Percentiles rank a stretch among this genome's conserved stretches.
These are phyloP conservation scores for Prunella vulgaris DNA, from an alignment of 257 asterid species.

Conservation along the genomic window DNA sequence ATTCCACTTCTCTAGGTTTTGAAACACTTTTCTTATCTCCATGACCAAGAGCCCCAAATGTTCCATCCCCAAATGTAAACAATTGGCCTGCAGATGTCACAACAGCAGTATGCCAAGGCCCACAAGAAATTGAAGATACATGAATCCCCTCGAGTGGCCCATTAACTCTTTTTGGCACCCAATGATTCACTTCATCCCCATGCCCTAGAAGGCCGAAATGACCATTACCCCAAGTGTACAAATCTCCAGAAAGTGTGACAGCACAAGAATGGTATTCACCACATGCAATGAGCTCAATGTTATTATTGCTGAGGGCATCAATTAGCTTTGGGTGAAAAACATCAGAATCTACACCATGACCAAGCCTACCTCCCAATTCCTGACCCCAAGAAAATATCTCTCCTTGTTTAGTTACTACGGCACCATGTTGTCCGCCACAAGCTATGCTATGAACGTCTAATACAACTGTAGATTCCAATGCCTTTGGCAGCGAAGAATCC, in stretches of 20 bases:
- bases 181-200: conserved; percentile 85
- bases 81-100: conserved; percentile 92
- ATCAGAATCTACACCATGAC: conserved; percentile 92
- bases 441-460: conserved; percentile 88
- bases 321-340: conserved; percentile 78
- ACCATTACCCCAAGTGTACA: conserved; percentile 95
- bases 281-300: conserved; percentile 84
- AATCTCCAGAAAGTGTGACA: conserved; percentile 86
- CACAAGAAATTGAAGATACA: conserved; percentile 79
- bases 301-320: conserved; percentile 63
- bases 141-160: conserved; percentile 86
- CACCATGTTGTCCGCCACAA: conserved; percentile 83
- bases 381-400: conserved; percentile 95
- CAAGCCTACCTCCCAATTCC: conserved; percentile 90
- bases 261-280: conserved; percentile 94
- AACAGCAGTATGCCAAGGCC: conserved; percentile 96
- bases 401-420: conserved; percentile 84
- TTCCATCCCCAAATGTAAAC: conserved; percentile 91
- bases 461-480: conserved; percentile 85
- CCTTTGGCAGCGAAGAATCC: conserved; percentile 79
- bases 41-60: conserved; percentile 95
- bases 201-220: conserved; percentile 87
- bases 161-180: conserved; percentile 87
- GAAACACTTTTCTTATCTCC: conserved; percentile 71
- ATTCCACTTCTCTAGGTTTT: conserved; percentile 83